Base-by-base conservation (phyloP, 441 rosid genomes). In the Melastoma candidum region DNA sequence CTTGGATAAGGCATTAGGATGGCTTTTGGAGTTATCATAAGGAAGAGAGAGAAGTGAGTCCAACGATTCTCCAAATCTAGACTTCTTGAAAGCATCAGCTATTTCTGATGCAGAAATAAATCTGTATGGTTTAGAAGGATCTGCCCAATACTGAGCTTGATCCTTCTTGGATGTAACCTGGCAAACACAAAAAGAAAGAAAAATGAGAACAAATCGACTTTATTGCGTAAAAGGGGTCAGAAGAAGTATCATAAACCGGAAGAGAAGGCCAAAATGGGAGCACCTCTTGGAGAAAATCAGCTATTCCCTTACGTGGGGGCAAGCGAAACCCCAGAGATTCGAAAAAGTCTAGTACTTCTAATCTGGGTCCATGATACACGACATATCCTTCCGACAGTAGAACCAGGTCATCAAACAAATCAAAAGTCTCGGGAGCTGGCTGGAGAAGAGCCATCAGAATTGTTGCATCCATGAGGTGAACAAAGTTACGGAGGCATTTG, bases 241-340 rank as follows among this genome's bases (percentile, higher is more conserved):
- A 50, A 12, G 29, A 49, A 60, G 61, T 17, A 17, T 17, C 22
- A 17, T 17, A 17, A 17, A 17, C 22, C 22, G 22, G 54, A 14
- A 58, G 26, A 49, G 54, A 57, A 22, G 12, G 46, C 46, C 50
- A 26, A 11, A 53, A 46, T 65, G 55, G 22, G 46, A 50, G 54
- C 68, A 87, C 98, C 90, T 92, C 98, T 71, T 85, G 98, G 66
- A 92, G 96, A 65, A 92, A 92, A 83, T 92, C 96, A 22, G 96
- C 93, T 56, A 83, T 72, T 25, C 96, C 96, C 73, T 92, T 92
- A 46, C 94, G 79, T 3, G 84, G 82, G 26, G 96, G 87, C 43
- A 87, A 63, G 50, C 58, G 68, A 70, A 92, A 92, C 26, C 98
- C 96, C 54, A 87, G 56, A 27, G 96, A 87, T 67, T 87, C 90